phyloP scores from a whole-genome alignment of 768 basidiomycete species.

The Pholiota microspora region DNA sequence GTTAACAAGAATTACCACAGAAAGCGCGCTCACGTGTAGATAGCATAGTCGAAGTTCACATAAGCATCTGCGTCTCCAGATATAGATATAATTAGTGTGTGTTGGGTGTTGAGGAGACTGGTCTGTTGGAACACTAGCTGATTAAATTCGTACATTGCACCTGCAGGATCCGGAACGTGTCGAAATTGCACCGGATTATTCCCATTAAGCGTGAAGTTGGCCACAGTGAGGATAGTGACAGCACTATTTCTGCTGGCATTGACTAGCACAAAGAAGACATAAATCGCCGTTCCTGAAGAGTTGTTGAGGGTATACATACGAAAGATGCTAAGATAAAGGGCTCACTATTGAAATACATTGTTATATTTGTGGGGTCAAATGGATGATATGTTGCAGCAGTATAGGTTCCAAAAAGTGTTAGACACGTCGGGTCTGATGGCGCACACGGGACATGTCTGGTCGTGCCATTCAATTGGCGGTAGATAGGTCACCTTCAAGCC shows the following conservation, averaged over 20 bases:
- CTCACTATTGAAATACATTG: not conserved
- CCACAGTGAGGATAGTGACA: not conserved
- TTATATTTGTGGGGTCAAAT: not conserved
- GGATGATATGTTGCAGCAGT: not conserved
- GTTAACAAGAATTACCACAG: no score
- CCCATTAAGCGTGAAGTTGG: not conserved
- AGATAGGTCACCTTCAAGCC: not conserved
- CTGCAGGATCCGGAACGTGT: not conserved
- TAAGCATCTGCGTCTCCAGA: not conserved
- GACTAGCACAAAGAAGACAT: not conserved
- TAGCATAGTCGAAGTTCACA: not conserved
- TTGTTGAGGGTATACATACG: not conserved
- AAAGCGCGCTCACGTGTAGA: not conserved
- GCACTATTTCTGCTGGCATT: not conserved
- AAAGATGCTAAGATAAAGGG: not conserved
- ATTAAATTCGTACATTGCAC: not conserved
- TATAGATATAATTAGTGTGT: not conserved
- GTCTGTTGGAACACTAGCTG: not conserved
- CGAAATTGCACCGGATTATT: not conserved
- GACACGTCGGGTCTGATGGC: not conserved
- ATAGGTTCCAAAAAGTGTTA: not conserved
- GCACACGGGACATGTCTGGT: not conserved
- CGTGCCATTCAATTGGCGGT: not conserved
- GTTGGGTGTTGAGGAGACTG: not conserved
- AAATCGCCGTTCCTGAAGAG: not conserved